phyloP scores from a whole-genome alignment of 2,329 filamentous ascomycete species.

The Trichoderma koningiopsis region DNA sequence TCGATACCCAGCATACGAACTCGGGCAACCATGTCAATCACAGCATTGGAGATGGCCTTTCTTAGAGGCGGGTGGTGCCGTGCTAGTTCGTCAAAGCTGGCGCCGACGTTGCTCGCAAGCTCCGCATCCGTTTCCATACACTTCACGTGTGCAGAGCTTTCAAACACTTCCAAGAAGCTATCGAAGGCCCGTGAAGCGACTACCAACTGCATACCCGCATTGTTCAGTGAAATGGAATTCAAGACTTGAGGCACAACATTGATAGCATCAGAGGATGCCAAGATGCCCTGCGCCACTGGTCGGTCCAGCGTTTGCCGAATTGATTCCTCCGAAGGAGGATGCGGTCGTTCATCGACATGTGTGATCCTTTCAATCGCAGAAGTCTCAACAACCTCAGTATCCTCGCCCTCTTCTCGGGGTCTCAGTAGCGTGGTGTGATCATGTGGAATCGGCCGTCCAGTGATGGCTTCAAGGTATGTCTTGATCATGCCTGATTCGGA shows the following conservation, averaged over 20 bases:
- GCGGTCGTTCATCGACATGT: conserved; percentile 46
- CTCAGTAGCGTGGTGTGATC: conserved; percentile 36
- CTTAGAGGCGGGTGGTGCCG: conserved; percentile 89
- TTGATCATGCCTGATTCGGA: conserved; percentile 90
- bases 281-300: conserved; percentile 68
- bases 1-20: conserved; percentile 73
- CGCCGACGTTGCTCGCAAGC: conserved; percentile 73
- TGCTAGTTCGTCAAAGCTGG: conserved; percentile 89
- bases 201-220: conserved; percentile 83
- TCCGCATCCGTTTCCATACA: conserved; percentile 74
- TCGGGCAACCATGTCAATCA: conserved; percentile 84
- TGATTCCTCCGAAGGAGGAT: conserved; percentile 55
- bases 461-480: conserved; percentile 82
- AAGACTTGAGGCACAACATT: conserved; percentile 83
- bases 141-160: conserved; percentile 85
- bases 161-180: conserved; percentile 93
- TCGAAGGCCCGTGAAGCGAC: conserved; percentile 79
- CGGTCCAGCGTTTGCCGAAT: conserved; percentile 49
- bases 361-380: conserved; percentile 44
- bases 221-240: conserved; percentile 91
- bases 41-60: conserved; percentile 76
- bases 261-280: conserved; percentile 88
- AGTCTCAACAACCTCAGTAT: conserved; percentile 43
- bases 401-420: conserved; percentile 38
- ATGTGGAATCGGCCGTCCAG: conserved; percentile 50